phyloP scores from a whole-genome alignment of 176 grass and related monocot species.

The Paspalum vaginatum region DNA sequence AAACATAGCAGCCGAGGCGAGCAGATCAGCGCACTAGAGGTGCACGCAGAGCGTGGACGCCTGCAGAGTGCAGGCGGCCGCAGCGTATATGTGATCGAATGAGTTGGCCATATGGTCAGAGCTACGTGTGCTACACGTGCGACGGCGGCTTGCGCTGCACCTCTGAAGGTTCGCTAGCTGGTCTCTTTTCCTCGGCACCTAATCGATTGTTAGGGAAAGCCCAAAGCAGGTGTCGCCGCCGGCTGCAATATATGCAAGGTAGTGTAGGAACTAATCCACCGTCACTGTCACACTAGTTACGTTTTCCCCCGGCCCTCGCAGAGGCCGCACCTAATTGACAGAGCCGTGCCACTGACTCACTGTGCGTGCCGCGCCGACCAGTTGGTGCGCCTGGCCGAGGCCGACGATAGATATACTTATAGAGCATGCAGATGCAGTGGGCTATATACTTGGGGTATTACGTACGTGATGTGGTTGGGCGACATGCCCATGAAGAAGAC shows the following conservation, averaged over 20 bases:
- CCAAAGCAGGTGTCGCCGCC: constrained; percentile 3
- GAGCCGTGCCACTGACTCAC: neutral
- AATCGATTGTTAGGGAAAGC: neutral
- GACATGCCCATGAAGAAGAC: constrained; percentile 99
- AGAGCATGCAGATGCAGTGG: too few species aligned
- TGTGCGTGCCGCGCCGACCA: neutral
- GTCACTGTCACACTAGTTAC: neutral
- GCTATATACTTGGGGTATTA: neutral
- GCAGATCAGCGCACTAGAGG: too few species aligned
- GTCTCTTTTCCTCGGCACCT: constrained; percentile 48
- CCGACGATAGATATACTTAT: too few species aligned
- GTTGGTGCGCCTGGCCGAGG: neutral
- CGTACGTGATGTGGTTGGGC: constrained; percentile 92
- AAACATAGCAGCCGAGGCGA: too few species aligned
- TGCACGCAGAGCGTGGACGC: too few species aligned
- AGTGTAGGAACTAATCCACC: neutral
- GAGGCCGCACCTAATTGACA: constrained; percentile 4
- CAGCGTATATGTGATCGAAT: too few species aligned
- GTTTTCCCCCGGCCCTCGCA: too few species aligned
- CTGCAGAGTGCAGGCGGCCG: too few species aligned
- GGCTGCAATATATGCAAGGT: neutral
- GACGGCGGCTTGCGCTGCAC: neutral
- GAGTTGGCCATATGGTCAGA: too few species aligned
- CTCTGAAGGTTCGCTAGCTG: constrained; percentile 18
- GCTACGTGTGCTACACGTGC: too few species aligned